phyloP scores from a whole-genome alignment of 1,284 basidiomycete species.

The Puccinia polysora region DNA sequence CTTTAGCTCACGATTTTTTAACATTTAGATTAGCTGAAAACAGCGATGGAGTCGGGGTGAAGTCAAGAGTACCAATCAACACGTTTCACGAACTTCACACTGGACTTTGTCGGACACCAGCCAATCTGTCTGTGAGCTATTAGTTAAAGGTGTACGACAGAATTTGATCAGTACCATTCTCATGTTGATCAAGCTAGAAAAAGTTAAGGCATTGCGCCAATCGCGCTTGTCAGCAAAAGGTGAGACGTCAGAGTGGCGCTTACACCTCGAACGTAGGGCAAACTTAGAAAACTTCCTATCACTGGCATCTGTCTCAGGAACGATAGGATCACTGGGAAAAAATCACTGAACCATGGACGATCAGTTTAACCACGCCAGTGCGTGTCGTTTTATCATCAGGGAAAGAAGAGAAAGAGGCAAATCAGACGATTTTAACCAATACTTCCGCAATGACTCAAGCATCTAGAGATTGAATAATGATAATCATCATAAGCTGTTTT shows the following conservation, averaged over 20 bases:
- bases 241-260: no score
- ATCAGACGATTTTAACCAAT: neutral
- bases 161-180: neutral
- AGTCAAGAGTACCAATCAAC: no score
- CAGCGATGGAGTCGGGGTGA: no score
- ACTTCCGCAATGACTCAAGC: neutral
- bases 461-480: no score
- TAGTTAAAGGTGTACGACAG: neutral
- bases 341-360: constrained; percentile 69
- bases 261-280: constrained; percentile 61
- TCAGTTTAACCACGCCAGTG: no score
- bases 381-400: neutral
- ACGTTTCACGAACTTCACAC: no score
- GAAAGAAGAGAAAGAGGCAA: neutral
- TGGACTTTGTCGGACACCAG: constrained; percentile 55
- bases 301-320: constrained; percentile 92
- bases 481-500: no score
- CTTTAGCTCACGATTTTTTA: no score
- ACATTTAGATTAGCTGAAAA: no score
- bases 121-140: constrained; percentile 54
- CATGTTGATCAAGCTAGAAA: neutral
- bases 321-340: constrained; percentile 96
- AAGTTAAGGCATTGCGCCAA: no score
- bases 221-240: neutral
- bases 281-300: constrained; percentile 75